Conservation (phyloP, 1,284 basidiomycete species). For the Hypsizygus ulmarius region DNA sequence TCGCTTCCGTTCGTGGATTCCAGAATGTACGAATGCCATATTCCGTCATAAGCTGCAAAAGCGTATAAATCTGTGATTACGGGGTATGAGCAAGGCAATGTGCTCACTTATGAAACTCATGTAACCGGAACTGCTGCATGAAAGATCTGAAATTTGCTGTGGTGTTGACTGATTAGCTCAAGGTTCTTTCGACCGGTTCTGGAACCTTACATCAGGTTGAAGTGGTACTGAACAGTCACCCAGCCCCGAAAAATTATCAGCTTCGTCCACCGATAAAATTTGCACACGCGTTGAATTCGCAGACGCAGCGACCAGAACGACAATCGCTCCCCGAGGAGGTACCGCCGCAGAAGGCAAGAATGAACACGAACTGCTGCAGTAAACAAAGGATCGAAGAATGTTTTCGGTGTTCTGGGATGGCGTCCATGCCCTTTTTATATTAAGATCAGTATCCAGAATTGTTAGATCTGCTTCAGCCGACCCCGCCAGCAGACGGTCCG, state of each 20-base stretch:
- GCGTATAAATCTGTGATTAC: constrained; percentile 4
- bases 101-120: constrained; percentile 49
- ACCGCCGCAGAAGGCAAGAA: constrained; percentile 39
- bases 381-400: constrained; percentile 45
- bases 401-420: constrained; percentile 24
- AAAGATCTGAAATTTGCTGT: constrained; percentile 32
- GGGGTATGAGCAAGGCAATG: neutral
- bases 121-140: constrained; percentile 48
- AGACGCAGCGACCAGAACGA: constrained; percentile 27
- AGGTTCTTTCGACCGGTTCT: neutral
- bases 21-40: constrained; percentile 46
- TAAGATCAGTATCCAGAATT: constrained; percentile 42
- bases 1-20: constrained; percentile 25
- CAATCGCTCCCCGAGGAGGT: constrained; percentile 29
- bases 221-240: constrained; percentile 23
- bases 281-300: constrained; percentile 21
- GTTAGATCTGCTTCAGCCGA: constrained; percentile 46
- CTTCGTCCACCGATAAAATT: constrained; percentile 25
- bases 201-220: constrained; percentile 22
- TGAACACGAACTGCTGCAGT: constrained; percentile 38
- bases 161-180: constrained; percentile 4
- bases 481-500: constrained; percentile 42
- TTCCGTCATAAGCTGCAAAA: constrained; percentile 38
- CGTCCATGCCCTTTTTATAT: constrained; percentile 34
- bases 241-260: constrained; percentile 23